phyloP scores from a whole-genome alignment of 352 stramenopile genomes.

The Globisporangium rhizosaccharum region DNA sequence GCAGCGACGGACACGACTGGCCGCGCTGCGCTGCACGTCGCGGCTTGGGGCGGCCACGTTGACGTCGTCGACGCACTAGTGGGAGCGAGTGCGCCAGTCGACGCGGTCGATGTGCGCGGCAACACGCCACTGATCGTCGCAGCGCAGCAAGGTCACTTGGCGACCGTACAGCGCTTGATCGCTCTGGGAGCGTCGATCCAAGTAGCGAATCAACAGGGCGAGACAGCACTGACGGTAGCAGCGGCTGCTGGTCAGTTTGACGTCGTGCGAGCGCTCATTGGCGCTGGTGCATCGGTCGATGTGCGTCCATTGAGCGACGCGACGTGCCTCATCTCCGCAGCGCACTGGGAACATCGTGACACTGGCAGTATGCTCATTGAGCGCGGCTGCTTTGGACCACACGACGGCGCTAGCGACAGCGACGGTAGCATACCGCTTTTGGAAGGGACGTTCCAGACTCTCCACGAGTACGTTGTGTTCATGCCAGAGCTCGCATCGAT shows the following conservation, averaged over 20 bases:
- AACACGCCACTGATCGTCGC: conserved; percentile 1
- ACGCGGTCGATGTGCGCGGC: not conserved
- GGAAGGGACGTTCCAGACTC: conserved; percentile 1
- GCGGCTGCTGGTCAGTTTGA: conserved; percentile 1
- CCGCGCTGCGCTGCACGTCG: not conserved
- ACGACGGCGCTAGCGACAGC: not conserved
- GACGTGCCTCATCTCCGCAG: conserved; percentile 3
- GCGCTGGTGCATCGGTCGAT: conserved; percentile 1
- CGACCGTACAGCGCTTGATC: not conserved
- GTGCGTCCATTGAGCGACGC: not conserved
- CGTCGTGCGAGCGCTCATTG: not conserved
- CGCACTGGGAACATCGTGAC: not conserved
- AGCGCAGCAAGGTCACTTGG: not conserved
- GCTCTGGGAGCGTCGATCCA: not conserved
- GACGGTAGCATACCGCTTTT: not conserved
- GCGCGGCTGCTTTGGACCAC: not conserved
- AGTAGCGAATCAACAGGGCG: not conserved
- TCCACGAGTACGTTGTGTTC: not conserved
- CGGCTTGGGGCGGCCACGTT: not conserved
- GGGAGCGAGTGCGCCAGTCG: not conserved
- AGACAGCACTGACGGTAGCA: conserved; percentile 4
- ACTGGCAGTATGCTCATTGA: not conserved
- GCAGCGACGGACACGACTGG: not conserved
- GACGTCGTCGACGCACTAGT: not conserved
- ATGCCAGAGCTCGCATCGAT: conserved; percentile 4